phyloP scores from a whole-genome alignment of 345 rosid genomes.

The Melaleuca quinquenervia region DNA sequence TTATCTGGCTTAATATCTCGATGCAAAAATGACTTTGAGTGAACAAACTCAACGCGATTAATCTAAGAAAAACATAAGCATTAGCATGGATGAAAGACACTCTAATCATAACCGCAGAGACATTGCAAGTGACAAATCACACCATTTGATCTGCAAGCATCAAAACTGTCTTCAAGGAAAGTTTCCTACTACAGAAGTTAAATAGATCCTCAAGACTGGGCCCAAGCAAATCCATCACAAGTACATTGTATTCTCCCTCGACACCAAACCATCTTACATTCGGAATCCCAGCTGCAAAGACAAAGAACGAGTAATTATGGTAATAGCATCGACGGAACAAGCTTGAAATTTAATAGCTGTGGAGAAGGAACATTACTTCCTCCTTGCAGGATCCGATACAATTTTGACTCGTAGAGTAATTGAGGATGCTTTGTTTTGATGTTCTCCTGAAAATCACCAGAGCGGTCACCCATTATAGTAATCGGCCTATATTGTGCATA shows the following conservation, averaged over 20 bases:
- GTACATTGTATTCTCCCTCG: slow-evolving; percentile 88
- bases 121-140: not conserved
- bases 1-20: slow-evolving; percentile 97
- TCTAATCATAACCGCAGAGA: not conserved
- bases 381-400: slow-evolving; percentile 85
- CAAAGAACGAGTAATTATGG: not conserved
- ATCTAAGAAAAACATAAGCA: slow-evolving; percentile 30
- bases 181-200: slow-evolving; percentile 75
- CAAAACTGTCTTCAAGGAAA: slow-evolving; percentile 85
- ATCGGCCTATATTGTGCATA: not conserved
- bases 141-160: slow-evolving; percentile 99
- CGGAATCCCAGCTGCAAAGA: slow-evolving; percentile 78
- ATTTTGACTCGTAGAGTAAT: slow-evolving; percentile 80
- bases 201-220: slow-evolving; percentile 96
- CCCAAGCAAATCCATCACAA: slow-evolving; percentile 95
- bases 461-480: not conserved
- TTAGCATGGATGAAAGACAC: not conserved
- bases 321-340: not conserved
- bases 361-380: slow-evolving; percentile 45
- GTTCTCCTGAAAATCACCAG: slow-evolving; percentile 49
- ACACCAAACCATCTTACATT: slow-evolving; percentile 85
- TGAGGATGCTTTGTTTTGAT: slow-evolving; percentile 96
- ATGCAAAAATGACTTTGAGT: slow-evolving; percentile 87
- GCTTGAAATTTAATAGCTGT: not conserved
- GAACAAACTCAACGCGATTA: slow-evolving; percentile 84